Percentiles rank a stretch among this genome's conserved stretches.
These are phyloP conservation scores for Solanum hybrid DNA, from an alignment of 305 asterid species.

Conservation along the genomic window DNA sequence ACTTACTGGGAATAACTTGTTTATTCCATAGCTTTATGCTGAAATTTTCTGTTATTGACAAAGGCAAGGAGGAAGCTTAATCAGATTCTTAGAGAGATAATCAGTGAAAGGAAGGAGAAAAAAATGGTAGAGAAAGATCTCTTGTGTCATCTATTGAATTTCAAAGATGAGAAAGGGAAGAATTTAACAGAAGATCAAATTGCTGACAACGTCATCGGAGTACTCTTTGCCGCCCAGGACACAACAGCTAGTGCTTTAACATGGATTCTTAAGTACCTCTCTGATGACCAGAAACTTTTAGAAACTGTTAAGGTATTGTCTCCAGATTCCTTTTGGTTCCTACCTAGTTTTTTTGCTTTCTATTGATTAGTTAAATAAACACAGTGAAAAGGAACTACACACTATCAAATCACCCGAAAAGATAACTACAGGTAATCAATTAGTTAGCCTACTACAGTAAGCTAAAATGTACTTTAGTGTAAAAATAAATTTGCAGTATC, in stretches of 20 bases:
- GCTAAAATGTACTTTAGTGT: not conserved
- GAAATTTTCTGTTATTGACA: not conserved
- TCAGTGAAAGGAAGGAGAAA: constrained; percentile 42
- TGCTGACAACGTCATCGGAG: constrained; percentile 74
- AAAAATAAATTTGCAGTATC: not conserved
- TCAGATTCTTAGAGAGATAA: constrained; percentile 43
- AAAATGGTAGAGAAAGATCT: constrained; percentile 31
- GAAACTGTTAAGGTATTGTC: constrained; percentile 50
- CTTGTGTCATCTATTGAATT: constrained; percentile 45
- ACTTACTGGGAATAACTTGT: not conserved
- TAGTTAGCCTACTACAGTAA: not conserved
- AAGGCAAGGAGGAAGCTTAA: constrained; percentile 65
- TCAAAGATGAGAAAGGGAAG: constrained; percentile 32
- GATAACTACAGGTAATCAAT: not conserved
- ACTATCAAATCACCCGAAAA: not conserved
- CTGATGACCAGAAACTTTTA: constrained; percentile 44
- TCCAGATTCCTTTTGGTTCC: not conserved
- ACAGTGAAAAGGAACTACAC: not conserved
- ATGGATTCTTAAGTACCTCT: constrained; percentile 83
- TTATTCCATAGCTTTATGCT: not conserved
- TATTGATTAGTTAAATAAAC: not conserved
- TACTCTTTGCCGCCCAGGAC: constrained; percentile 89
- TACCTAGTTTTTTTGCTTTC: not conserved
- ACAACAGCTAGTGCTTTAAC: constrained; percentile 85
- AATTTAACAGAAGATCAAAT: constrained; percentile 50